A percentile compares a stretch with the other conserved stretches of the same genome.
Conservation (phyloP, 345 rosid species). For the Pugionium dolabratum region DNA sequence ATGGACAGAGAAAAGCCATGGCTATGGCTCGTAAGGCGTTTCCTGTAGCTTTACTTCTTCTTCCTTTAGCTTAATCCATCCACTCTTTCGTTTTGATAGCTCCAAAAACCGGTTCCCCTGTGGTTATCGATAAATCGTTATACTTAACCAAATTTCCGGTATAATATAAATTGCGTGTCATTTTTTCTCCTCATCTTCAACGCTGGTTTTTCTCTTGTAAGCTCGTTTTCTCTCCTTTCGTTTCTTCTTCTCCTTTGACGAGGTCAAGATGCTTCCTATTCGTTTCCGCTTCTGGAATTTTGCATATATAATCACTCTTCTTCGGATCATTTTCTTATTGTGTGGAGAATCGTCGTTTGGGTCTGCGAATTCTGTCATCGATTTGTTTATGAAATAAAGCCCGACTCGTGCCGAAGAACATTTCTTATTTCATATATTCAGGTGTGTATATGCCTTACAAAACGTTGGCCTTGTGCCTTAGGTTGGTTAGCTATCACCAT, state of each 20-base stretch:
- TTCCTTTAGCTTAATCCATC: constrained; percentile 46
- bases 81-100: constrained; percentile 16
- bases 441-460: not conserved
- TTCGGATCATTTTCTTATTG: constrained; percentile 1
- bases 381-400: not conserved
- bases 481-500: not conserved
- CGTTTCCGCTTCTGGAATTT: not conserved
- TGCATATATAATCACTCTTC: constrained; percentile 16
- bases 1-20: constrained; percentile 51
- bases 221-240: constrained; percentile 28
- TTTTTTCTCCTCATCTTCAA: constrained; percentile 1
- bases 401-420: not conserved
- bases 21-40: constrained; percentile 24
- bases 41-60: constrained; percentile 15
- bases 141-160: not conserved
- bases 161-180: too few species aligned
- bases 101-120: not conserved
- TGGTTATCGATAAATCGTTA: not conserved
- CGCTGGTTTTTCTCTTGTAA: constrained; percentile 44
- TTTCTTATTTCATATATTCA: too few species aligned
- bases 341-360: not conserved
- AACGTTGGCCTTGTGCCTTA: not conserved
- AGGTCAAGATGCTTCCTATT: constrained; percentile 17
- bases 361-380: not conserved
- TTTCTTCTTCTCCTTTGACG: constrained; percentile 25